phyloP scores from a whole-genome alignment of 148 eudicot genomes.

The Arctostaphylos glauca region DNA sequence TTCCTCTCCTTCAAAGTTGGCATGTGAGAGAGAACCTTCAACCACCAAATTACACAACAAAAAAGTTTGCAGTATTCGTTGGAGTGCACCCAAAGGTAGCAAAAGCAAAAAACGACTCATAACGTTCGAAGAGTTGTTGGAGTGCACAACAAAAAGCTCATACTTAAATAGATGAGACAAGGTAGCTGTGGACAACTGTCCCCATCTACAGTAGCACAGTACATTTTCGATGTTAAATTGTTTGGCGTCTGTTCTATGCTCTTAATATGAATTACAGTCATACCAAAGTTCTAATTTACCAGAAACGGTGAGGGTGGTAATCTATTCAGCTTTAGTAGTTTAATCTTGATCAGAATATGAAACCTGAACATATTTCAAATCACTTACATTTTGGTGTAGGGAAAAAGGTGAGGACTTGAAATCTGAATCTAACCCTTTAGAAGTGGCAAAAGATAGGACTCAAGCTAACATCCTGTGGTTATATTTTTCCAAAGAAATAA shows the following conservation, averaged over 20 bases:
- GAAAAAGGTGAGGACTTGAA: not conserved
- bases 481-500: too few relatives aligned
- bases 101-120: not conserved
- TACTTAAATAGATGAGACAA: not conserved
- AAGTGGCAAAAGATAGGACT: not conserved
- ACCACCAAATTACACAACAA: too few relatives aligned
- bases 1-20: too few relatives aligned
- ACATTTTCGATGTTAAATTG: not conserved
- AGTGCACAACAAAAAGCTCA: not conserved
- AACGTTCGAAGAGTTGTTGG: not conserved
- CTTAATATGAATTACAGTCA: not conserved
- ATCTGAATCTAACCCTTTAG: not conserved
- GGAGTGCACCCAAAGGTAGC: not conserved
- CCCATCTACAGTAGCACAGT: not conserved
- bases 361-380: not conserved
- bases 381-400: not conserved
- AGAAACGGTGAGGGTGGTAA: not conserved
- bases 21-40: too few relatives aligned
- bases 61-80: too few relatives aligned
- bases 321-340: not conserved
- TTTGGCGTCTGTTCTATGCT: not conserved
- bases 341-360: not conserved
- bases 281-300: not conserved
- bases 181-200: not conserved
- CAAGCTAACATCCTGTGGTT: not conserved